A percentile compares a stretch with the other conserved stretches of the same genome.
These are phyloP conservation scores for Saccharomyces jurei DNA, from an alignment of 805 yeast genomes.

Conservation along the genomic window DNA sequence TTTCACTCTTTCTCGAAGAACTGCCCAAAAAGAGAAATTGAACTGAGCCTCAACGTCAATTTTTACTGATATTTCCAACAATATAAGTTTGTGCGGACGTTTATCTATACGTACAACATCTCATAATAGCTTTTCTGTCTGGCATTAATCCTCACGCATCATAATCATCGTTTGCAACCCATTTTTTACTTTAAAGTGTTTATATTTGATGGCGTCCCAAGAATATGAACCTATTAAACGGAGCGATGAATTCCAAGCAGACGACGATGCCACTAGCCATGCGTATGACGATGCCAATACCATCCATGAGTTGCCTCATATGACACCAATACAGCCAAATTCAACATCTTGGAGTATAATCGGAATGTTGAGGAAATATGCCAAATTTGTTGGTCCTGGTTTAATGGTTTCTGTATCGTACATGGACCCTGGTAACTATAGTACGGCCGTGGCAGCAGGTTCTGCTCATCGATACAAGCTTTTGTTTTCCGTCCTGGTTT, in stretches of 20 bases:
- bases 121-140: neutral
- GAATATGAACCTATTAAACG: conserved; percentile 6
- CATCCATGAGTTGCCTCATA: neutral
- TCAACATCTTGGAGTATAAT: conserved; percentile 4
- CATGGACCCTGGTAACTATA: conserved; percentile 96
- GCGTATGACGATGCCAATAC: neutral
- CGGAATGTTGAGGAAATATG: conserved; percentile 39
- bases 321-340: neutral
- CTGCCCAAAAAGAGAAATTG: neutral
- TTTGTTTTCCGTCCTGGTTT: conserved; percentile 66
- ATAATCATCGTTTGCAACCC: neutral
- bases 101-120: neutral
- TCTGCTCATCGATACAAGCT: conserved; percentile 75
- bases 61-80: too few relatives aligned
- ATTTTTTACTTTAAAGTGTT: neutral
- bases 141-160: neutral
- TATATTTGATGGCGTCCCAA: conserved; percentile 3
- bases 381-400: conserved; percentile 84
- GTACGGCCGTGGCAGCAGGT: conserved; percentile 93
- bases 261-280: neutral
- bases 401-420: conserved; percentile 90
- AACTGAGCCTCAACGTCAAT: neutral
- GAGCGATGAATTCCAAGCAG: neutral
- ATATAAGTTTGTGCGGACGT: neutral
- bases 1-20: neutral